Evolutionary conservation across 768 basidiomycete species (phyloP).

Genomic region (Tephrocybe sp.): DNA sequence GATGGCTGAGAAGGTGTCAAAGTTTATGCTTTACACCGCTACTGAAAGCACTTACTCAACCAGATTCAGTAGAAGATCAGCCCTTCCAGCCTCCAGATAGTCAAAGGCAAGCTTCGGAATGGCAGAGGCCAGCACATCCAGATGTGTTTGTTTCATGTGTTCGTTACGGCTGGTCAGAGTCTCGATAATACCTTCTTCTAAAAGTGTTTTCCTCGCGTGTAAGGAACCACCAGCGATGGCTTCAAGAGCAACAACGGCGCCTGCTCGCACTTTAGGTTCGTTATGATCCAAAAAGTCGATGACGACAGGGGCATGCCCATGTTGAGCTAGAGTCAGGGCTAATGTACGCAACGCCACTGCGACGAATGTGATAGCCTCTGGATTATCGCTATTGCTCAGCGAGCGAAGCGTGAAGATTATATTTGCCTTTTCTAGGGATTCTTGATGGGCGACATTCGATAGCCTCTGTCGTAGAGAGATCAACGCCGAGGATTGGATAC

Average conservation of each 20-base stretch:
- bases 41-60: slow-evolving; percentile 12
- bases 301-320: slow-evolving; percentile 12
- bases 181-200: slow-evolving; percentile 15
- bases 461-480: slow-evolving; percentile 13
- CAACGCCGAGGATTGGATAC: slow-evolving; percentile 16
- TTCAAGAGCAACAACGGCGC: slow-evolving; percentile 15
- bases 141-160: slow-evolving; percentile 1
- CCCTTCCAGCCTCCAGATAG: slow-evolving; percentile 13
- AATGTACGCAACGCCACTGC: slow-evolving; percentile 11
- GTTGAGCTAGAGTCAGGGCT: slow-evolving; percentile 13
- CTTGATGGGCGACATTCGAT: slow-evolving; percentile 11
- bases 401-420: slow-evolving; percentile 13
- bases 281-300: slow-evolving; percentile 10
- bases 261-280: slow-evolving; percentile 13
- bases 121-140: slow-evolving; percentile 9
- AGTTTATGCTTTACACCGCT: not conserved
- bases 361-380: slow-evolving; percentile 17
- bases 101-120: slow-evolving; percentile 16
- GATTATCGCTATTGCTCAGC: slow-evolving; percentile 10
- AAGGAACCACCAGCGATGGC: slow-evolving; percentile 12
- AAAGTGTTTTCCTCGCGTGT: slow-evolving; percentile 9
- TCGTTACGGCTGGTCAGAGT: slow-evolving; percentile 5
- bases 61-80: slow-evolving; percentile 10
- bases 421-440: slow-evolving; percentile 16
- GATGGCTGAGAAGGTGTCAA: slow-evolving; percentile 10